Base-by-base conservation (phyloP, 2,329 filamentous ascomycete genomes). In the Aspergillus awamori region DNA sequence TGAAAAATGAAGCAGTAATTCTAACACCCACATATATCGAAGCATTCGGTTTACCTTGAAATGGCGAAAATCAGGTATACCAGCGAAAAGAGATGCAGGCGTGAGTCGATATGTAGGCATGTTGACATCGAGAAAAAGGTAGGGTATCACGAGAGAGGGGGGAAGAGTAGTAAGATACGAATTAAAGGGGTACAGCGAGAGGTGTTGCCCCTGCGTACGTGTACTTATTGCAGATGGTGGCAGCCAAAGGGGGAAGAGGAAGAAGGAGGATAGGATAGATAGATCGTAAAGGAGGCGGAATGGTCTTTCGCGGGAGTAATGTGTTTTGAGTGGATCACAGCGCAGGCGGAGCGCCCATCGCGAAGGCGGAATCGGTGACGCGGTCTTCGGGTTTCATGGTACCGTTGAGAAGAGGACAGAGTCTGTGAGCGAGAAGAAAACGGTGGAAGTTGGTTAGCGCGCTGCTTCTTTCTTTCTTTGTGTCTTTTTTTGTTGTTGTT, bases 391-490 rank as follows among this genome's bases (percentile, higher is more conserved):
- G 79, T 66, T 90, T 89, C 81, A 90, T 90, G 33, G 90, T 91
- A 56, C 92, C 92, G 74, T 96, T 96, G 64, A 96, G 88, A 75
- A 95, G 82, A 52, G 92, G 92, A 75, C 92, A 96, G 70, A 93
- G 85, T 76, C 89, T 92, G 83, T 62, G 13, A 26, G 11, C 15
- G 38, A 38, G 28, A 36, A 36, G 33, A 36, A 36, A 36, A 8
- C 5, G 59, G 28, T 51, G 39, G 28, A 17, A 5, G 38, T 11
- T 36, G 33, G 56, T 63, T 61, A 61, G 62, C 59, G 20, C 13
- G 22, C 15, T 15, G 20, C 5, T 48, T 28, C 8, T 43, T 54
- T n/a, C 22, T 10, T 45, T 11, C 15, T 22, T 56, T 36, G 10
- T 30, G 28, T 30, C 3, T 26, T 53, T 11, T 20, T 5, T 22